A percentile compares a stretch with the other conserved stretches of the same genome.
These are phyloP conservation scores for Lecanicillium sp. DNA, from an alignment of 2,329 filamentous ascomycete species.

Conservation along the genomic window DNA sequence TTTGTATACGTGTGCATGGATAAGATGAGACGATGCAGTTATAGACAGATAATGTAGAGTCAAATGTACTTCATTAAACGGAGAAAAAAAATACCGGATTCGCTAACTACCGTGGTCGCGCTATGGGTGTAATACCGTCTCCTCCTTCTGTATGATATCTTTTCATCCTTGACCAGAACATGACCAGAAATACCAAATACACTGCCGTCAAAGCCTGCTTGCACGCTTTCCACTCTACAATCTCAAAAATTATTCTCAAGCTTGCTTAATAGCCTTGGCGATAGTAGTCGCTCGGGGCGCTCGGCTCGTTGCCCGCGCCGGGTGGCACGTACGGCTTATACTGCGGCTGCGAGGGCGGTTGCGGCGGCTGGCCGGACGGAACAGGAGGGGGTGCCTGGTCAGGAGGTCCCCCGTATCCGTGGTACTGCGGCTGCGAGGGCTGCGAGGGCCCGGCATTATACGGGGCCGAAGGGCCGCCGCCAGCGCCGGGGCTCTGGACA, in stretches of 20 bases:
- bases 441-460: conserved; percentile 19
- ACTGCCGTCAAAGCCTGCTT: too few species aligned
- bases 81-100: too few species aligned
- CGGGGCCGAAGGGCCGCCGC: conserved; percentile 19
- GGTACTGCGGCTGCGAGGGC: conserved; percentile 30
- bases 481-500: conserved; percentile 18
- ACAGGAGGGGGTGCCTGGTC: conserved; percentile 33
- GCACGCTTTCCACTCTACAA: too few species aligned
- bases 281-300: conserved; percentile 50
- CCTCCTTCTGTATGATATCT: not conserved
- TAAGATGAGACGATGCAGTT: too few species aligned
- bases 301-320: conserved; percentile 30
- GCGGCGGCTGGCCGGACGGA: conserved; percentile 26
- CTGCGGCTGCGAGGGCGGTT: conserved; percentile 30
- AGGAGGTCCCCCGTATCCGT: conserved; percentile 31
- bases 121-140: too few species aligned
- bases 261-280: conserved; percentile 30
- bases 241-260: too few species aligned
- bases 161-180: too few species aligned
- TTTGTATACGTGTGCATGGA: too few species aligned
- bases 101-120: too few species aligned
- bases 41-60: too few species aligned
- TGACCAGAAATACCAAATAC: too few species aligned
- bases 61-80: too few species aligned
- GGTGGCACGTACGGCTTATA: conserved; percentile 56